These are phyloP conservation scores for Colletotrichum liaoningense DNA, from an alignment of 2,329 filamentous ascomycete species.

Conservation along the genomic window DNA sequence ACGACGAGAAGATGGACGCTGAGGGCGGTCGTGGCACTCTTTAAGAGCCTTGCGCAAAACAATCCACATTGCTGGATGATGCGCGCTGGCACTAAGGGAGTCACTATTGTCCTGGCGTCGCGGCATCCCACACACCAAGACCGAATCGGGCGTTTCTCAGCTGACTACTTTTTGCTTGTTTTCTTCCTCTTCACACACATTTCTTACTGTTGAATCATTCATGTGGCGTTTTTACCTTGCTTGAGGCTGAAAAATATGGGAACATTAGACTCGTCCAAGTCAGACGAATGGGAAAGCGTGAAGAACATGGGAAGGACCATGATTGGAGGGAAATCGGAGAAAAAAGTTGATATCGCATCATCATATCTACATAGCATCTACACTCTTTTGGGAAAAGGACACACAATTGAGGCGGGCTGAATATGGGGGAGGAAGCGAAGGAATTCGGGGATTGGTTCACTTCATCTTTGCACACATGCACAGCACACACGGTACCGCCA, in stretches of 20 bases:
- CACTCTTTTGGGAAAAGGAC: not conserved
- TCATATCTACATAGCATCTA: not conserved
- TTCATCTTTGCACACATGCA: not conserved
- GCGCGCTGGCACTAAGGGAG: not conserved
- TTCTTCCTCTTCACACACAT: not conserved
- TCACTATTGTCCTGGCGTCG: not conserved
- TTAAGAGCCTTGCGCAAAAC: conserved; percentile 7
- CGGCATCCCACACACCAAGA: not conserved
- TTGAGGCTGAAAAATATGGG: conserved; percentile 23
- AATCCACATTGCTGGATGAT: not conserved
- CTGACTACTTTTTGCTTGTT: not conserved
- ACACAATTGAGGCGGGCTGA: not conserved
- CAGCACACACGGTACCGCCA: not conserved
- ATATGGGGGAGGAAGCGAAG: not conserved
- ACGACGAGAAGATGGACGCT: conserved; percentile 38
- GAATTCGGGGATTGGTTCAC: not conserved
- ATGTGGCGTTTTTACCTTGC: conserved; percentile 21
- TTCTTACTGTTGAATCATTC: conserved; percentile 26
- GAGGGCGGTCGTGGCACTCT: conserved; percentile 37
- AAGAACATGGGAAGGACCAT: conserved; percentile 1
- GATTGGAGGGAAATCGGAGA: conserved; percentile 13
- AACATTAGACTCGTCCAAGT: conserved; percentile 23
- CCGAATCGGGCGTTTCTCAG: not conserved
- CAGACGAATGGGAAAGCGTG: conserved; percentile 19
- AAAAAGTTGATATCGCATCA: conserved; percentile 13